Evolutionary conservation across 371 early-diverging fungal genomes (phyloP).

Genomic region (Fennellomyces sp.): DNA sequence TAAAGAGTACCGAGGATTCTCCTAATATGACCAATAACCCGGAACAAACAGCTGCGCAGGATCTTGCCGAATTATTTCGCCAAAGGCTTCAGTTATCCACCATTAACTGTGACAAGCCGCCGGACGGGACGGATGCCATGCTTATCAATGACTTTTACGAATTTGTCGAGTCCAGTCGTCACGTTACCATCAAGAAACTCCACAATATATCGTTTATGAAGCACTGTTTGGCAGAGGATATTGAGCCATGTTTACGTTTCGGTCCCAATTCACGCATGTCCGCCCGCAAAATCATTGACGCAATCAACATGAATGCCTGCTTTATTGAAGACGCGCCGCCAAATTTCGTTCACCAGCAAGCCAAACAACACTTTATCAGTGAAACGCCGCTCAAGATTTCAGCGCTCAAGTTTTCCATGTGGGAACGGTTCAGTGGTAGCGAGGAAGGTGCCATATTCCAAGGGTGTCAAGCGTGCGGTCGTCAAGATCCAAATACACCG

Average conservation of each 20-base stretch:
- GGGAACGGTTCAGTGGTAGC: slow-evolving; percentile 67
- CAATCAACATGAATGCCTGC: slow-evolving; percentile 79
- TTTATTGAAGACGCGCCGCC: slow-evolving; percentile 72
- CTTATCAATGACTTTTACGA: slow-evolving; percentile 80
- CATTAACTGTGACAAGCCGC: not conserved
- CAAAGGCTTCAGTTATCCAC: slow-evolving; percentile 1
- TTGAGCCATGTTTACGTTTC: slow-evolving; percentile 88
- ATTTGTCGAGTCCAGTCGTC: slow-evolving; percentile 67
- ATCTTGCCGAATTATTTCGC: slow-evolving; percentile 17
- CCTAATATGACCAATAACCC: no score
- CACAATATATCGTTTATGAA: slow-evolving; percentile 79
- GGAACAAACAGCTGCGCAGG: slow-evolving; percentile 16
- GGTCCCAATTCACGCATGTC: slow-evolving; percentile 87
- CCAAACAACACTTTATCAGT: slow-evolving; percentile 32
- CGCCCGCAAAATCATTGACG: slow-evolving; percentile 85
- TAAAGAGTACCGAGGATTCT: no score
- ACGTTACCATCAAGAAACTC: slow-evolving; percentile 67
- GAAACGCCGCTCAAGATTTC: slow-evolving; percentile 57
- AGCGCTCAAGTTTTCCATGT: slow-evolving; percentile 58
- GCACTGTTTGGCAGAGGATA: slow-evolving; percentile 84
- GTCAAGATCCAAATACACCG: slow-evolving; percentile 39
- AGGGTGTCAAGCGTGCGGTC: slow-evolving; percentile 91
- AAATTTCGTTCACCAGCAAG: slow-evolving; percentile 74
- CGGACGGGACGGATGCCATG: slow-evolving; percentile 55
- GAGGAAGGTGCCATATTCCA: slow-evolving; percentile 27